Base-by-base conservation (phyloP, 2,329 filamentous ascomycete species). In the Trichoderma afroharzianum region DNA sequence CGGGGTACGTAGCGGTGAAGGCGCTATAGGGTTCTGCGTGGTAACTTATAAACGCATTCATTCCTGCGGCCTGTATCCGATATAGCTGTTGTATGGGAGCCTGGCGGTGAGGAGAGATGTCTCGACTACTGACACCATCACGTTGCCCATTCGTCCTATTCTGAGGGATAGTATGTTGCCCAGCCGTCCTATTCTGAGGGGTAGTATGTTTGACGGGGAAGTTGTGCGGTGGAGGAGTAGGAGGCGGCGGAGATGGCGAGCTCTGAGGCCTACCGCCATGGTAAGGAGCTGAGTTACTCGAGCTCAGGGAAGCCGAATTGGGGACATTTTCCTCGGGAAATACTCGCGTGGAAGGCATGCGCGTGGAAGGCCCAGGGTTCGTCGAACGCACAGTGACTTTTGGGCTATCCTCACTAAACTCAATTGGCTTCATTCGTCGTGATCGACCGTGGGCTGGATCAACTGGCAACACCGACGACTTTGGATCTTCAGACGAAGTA, bases 1-100 rank as follows among this genome's bases (percentile, higher is more conserved):
- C 78, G 5, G 85, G 84, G 73, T 89, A 89, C 0, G 78, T 77
- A 0, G 72, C 57, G 4, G 72, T 77, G 73, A 86, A 89, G 2
- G 77, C 74, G 4, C 80, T 77, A 69, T 81, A 85, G 0, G 81
- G 81, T 15, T 76, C 72, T 14, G 58, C 9, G 9, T 50, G 28
- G 3, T 59, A 70, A 28, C 59, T 61, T 11, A 64, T 30, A 24
- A 57, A 30, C 26, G 61, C 47, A 28, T 36, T 59, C 36, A 73
- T 70, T 3, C n/a, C 47, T 12, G 73, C 73, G 21, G 75, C 77
- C 7, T 73, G 75, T 15, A 63, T 71, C 11, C 72, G 68, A 8
- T 76, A 73, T 4, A 75, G 58, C 21, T 68, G 70, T 5, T 59
- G 18, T 30, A 68, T 36, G 8, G 30, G 53, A 3, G 33, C 50